These are phyloP conservation scores for Xylariaceae sp. DNA, from an alignment of 2,329 filamentous ascomycete genomes.

Conservation along the genomic window DNA sequence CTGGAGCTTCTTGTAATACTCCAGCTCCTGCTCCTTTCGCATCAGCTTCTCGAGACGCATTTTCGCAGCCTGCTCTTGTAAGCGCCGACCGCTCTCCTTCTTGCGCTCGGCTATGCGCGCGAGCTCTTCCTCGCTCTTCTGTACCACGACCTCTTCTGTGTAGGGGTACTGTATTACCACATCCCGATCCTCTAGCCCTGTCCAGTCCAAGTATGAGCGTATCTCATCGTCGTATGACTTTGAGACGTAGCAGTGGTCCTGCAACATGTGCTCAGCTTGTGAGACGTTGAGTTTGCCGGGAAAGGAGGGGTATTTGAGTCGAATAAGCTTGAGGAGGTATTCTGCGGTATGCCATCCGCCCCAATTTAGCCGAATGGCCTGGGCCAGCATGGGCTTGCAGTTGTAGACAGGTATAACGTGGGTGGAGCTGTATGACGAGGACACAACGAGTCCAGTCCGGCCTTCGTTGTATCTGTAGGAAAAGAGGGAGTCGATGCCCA, in stretches of 20 bases:
- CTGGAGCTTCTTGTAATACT: conserved; percentile 86
- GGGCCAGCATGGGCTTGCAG: conserved; percentile 72
- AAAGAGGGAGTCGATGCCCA: conserved; percentile 94
- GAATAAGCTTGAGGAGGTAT: conserved; percentile 82
- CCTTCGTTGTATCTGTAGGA: conserved; percentile 91
- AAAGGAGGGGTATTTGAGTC: conserved; percentile 85
- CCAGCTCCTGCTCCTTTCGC: conserved; percentile 89
- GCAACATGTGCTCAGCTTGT: conserved; percentile 81
- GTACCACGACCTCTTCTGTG: conserved; percentile 79
- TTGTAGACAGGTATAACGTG: conserved; percentile 92
- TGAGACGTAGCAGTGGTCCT: conserved; percentile 84
- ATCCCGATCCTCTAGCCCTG: conserved; percentile 81
- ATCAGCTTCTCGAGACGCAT: conserved; percentile 94
- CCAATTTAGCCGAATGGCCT: conserved; percentile 90
- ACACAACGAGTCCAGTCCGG: conserved; percentile 78
- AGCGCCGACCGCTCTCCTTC: conserved; percentile 81
- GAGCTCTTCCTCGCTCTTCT: conserved; percentile 93
- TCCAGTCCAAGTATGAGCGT: conserved; percentile 76
- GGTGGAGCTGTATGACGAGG: conserved; percentile 87
- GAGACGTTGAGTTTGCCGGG: conserved; percentile 76
- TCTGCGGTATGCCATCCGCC: conserved; percentile 85
- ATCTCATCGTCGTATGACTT: conserved; percentile 76
- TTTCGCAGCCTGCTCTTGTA: conserved; percentile 95
- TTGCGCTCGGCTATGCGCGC: conserved; percentile 85
- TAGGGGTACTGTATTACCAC: conserved; percentile 87